Evolutionary conservation across 2,329 filamentous ascomycete genomes (phyloP), one percentile per base, ranked within the genome.

Genomic region (Dactylonectria macrodidyma): DNA sequence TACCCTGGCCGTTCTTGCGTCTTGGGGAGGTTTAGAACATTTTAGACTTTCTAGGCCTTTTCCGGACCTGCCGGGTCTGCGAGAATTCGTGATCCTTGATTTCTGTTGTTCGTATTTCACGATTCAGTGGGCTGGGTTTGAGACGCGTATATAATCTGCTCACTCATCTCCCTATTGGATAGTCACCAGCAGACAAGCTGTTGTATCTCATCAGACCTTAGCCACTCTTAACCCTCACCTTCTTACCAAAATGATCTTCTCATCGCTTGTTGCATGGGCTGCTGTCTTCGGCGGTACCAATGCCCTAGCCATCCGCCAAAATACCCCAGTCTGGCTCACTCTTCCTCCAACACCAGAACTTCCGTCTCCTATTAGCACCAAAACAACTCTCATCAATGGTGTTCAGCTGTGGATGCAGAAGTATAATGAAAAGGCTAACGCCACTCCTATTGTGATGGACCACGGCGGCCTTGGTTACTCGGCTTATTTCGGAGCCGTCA

Each of bases 401-500:
- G 82, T 79, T 10, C 71, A 81, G 8, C 78, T 84, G 22, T 84
- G 82, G 82, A 79, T 76, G 72, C 81, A 82, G 66, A 78, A 81
- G 71, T 84, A 83, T 76, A 83, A 82, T 62, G 75, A 80, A 34
- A 54, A 73, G 8, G 75, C 77, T 3, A 76, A 76, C 41, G 74
- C 75, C 14, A 70, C 75, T 0, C 81, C 82, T 6, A 75, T 84
- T 3, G 78, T 84, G 62, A 72, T 84, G 63, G 74, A 81, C 50
- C 79, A 82, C 69, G 81, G 81, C 36, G 82, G 82, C 26, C 78
- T 84, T 33, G 81, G 81, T 26, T 82, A 82, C 73, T 83, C 80
- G 11, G 80, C 80, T 11, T 83, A 83, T 66, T 83, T 82, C 52
- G 81, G 77, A 59, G 69, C 77, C 54, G 81, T 83, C 52, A 82